Conservation (phyloP, 1,284 basidiomycete genomes). For the Ganoderma lucidum region DNA sequence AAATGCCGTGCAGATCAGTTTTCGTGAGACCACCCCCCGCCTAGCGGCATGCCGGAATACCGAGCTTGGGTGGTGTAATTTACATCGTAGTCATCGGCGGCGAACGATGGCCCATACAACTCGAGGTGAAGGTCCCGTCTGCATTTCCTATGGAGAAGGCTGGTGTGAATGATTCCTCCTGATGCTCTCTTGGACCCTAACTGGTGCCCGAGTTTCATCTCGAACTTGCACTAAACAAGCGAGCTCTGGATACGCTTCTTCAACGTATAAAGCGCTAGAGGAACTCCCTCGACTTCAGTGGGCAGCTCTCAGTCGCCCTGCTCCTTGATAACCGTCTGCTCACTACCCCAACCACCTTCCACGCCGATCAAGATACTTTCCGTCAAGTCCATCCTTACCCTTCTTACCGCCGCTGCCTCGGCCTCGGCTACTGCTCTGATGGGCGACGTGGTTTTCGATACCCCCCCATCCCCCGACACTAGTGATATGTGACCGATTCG, state of each 20-base stretch:
- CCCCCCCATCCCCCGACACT: constrained; percentile 11
- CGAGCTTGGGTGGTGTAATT: background rate
- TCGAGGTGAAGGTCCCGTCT: background rate
- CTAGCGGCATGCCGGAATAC: background rate
- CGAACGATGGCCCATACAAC: background rate
- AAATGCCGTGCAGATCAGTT: background rate
- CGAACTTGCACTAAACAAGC: background rate
- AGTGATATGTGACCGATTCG: constrained; percentile 23
- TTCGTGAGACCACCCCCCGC: background rate
- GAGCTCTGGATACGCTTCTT: background rate
- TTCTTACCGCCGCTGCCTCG: constrained; percentile 10
- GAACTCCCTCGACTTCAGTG: background rate
- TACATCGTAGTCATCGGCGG: background rate
- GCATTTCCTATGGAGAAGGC: background rate
- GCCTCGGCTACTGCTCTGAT: constrained; percentile 4
- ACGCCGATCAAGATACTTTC: background rate
- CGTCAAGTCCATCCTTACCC: constrained; percentile 6
- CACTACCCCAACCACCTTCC: background rate
- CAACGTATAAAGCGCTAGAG: background rate
- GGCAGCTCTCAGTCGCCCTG: background rate
- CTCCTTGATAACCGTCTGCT: background rate
- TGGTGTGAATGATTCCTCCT: background rate
- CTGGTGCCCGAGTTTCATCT: background rate
- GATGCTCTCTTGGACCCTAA: background rate
- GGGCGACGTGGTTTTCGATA: constrained; percentile 2